Evolutionary conservation across 2,329 filamentous ascomycete genomes (phyloP), one percentile per base, ranked within the genome.

Genomic region (Exophiala calicioides): DNA sequence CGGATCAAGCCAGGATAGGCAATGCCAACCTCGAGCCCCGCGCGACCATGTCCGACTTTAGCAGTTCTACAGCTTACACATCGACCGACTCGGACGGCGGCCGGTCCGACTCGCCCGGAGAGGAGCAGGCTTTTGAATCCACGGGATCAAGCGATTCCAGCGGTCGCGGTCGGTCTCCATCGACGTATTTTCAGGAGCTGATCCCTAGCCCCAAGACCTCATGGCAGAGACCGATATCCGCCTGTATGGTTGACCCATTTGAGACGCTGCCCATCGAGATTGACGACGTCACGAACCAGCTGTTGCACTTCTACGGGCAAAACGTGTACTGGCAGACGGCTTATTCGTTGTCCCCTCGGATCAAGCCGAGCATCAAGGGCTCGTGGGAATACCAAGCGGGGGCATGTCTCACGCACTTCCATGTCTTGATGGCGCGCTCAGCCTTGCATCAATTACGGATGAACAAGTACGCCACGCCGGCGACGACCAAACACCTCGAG

Each of bases 331-430:
- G 48, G 48, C 42, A 45, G 30, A 52, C 48, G 4, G 48, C 48
- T 3, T 52, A 52, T 33, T 41, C 48, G 9, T 29, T 52, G 15
- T 40, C 48, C 10, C 37, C 44, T 5, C 43, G 33, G 20, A 46
- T 52, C 15, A 47, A 36, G 20, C 42, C 43, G 15, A 47, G 43
- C 29, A 52, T 52, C 26, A 52, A 52, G 19, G 48, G 48, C 8
- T 52, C 48, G 5, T 52, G 48, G 48, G 48, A 52, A 33, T 52
- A 52, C 20, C 48, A 52, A 23, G 44, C 48, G 8, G 44, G 48
- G 7, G 27, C 42, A 19, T 52, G 43, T 5, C 26, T 36, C 10
- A 47, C 48, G 18, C 48, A 47, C 21, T 47, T 52, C 30, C 48
- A 52, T 29, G 44, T 40, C 16, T 24, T 52, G n/a, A 52, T 52